Evolutionary conservation across 2,329 filamentous ascomycete species (phyloP).

Genomic region (Stachybotrys elegans): DNA sequence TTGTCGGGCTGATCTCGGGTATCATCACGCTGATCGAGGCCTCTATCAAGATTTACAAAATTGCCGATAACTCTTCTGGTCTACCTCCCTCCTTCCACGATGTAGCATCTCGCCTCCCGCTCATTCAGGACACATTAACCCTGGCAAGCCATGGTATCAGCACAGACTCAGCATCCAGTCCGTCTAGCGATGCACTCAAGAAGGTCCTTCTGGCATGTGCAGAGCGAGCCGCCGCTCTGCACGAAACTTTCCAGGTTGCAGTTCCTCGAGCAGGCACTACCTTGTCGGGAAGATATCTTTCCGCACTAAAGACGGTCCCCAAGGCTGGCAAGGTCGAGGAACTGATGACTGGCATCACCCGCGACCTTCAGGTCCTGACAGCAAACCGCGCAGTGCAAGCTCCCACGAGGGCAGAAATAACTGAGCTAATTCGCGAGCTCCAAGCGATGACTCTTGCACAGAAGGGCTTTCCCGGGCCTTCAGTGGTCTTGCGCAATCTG

Average conservation of each 20-base stretch:
- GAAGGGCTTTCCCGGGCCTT: no score
- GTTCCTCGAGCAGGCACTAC: slow-evolving; percentile 11
- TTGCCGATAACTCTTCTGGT: slow-evolving; percentile 14
- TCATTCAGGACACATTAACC: slow-evolving; percentile 15
- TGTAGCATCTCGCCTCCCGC: slow-evolving; percentile 16
- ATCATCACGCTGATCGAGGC: slow-evolving; percentile 21
- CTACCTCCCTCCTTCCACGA: slow-evolving; percentile 19
- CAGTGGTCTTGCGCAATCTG: no score
- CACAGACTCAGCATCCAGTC: neutral
- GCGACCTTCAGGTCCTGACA: slow-evolving; percentile 18
- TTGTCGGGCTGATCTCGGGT: slow-evolving; percentile 19
- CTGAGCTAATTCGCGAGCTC: no score
- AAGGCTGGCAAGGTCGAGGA: slow-evolving; percentile 18
- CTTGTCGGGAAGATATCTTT: slow-evolving; percentile 12
- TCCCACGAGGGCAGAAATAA: slow-evolving; percentile 5
- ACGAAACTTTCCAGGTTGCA: slow-evolving; percentile 12
- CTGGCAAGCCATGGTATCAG: slow-evolving; percentile 2
- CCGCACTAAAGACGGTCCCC: slow-evolving; percentile 12
- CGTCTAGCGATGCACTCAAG: slow-evolving; percentile 3
- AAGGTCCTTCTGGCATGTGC: slow-evolving; percentile 13
- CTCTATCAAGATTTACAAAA: slow-evolving; percentile 17
- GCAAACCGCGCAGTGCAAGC: slow-evolving; percentile 6
- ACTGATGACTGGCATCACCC: slow-evolving; percentile 20
- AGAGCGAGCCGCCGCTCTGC: slow-evolving; percentile 13
- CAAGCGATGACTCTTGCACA: no score